A percentile compares a stretch with the other conserved stretches of the same genome.
These are phyloP conservation scores for Backusella australiensis DNA, from an alignment of 192 early-diverging fungal genomes.

Conservation along the genomic window DNA sequence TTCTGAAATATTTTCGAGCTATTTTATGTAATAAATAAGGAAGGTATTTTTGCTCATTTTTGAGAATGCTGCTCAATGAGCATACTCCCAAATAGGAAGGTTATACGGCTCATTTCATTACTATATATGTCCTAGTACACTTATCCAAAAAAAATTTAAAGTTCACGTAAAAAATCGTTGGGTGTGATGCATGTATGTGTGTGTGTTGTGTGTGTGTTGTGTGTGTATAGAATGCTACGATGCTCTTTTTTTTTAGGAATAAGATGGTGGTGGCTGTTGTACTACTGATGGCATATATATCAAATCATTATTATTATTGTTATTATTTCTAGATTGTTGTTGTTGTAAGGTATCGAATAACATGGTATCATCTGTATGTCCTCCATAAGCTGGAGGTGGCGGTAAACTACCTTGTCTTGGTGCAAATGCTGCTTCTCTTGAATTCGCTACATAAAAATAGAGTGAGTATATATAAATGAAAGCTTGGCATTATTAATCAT, in stretches of 20 bases:
- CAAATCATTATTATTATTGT: neutral
- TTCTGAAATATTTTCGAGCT: too few relatives aligned
- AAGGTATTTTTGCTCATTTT: too few relatives aligned
- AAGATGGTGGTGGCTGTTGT: conserved; percentile 5
- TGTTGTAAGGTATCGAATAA: conserved; percentile 9
- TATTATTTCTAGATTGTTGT: neutral
- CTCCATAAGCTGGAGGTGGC: conserved; percentile 70
- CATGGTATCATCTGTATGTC: conserved; percentile 13
- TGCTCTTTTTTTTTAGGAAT: neutral
- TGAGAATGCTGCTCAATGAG: too few relatives aligned
- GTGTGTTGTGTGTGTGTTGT: neutral
- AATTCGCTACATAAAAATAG: conserved; percentile 47
- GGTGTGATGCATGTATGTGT: too few relatives aligned
- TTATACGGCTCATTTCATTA: too few relatives aligned
- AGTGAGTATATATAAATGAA: neutral
- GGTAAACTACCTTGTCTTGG: conserved; percentile 59
- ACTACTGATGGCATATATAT: neutral
- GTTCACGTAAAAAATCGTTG: too few relatives aligned
- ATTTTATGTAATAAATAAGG: too few relatives aligned
- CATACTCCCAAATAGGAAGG: too few relatives aligned
- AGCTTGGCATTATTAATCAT: neutral
- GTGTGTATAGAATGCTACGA: neutral
- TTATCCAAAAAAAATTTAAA: too few relatives aligned
- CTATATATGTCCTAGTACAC: too few relatives aligned
- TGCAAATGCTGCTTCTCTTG: conserved; percentile 70